Evolutionary conservation across 2,329 filamentous ascomycete species (phyloP).

Genomic region (Ophiostoma pallidulum): DNA sequence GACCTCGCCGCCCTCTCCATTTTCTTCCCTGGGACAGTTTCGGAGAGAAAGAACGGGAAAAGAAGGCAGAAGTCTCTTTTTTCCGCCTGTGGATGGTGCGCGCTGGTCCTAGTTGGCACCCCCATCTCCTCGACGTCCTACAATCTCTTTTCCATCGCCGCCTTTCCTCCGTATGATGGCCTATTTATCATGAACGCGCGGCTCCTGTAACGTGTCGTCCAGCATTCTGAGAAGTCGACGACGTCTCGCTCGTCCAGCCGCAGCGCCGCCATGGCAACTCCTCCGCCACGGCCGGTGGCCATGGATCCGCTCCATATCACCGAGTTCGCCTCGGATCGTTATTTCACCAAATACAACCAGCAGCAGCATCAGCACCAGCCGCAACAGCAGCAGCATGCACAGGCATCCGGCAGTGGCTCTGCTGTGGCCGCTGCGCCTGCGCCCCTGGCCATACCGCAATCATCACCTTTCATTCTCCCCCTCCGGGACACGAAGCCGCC

Average conservation of each 20-base stretch:
- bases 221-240: neutral
- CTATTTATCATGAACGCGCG: slow-evolving; percentile 8
- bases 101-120: too few species aligned
- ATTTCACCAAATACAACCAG: slow-evolving; percentile 52
- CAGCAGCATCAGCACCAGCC: slow-evolving; percentile 36
- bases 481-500: slow-evolving; percentile 31
- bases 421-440: slow-evolving; percentile 20
- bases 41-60: too few species aligned
- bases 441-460: slow-evolving; percentile 19
- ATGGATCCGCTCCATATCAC: slow-evolving; percentile 57
- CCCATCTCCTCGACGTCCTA: too few species aligned
- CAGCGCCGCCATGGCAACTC: slow-evolving; percentile 14
- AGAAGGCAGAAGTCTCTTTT: too few species aligned
- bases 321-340: slow-evolving; percentile 57
- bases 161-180: slow-evolving; percentile 3
- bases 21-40: too few species aligned
- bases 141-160: neutral
- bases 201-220: neutral
- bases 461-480: slow-evolving; percentile 40
- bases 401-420: slow-evolving; percentile 4
- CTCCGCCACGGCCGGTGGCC: slow-evolving; percentile 21
- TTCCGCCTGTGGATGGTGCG: too few species aligned
- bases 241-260: neutral
- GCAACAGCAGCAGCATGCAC: slow-evolving; percentile 23
- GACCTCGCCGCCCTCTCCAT: too few species aligned